phyloP scores from a whole-genome alignment of 2,329 filamentous ascomycete species.

The Monosporascus cannonballus region DNA sequence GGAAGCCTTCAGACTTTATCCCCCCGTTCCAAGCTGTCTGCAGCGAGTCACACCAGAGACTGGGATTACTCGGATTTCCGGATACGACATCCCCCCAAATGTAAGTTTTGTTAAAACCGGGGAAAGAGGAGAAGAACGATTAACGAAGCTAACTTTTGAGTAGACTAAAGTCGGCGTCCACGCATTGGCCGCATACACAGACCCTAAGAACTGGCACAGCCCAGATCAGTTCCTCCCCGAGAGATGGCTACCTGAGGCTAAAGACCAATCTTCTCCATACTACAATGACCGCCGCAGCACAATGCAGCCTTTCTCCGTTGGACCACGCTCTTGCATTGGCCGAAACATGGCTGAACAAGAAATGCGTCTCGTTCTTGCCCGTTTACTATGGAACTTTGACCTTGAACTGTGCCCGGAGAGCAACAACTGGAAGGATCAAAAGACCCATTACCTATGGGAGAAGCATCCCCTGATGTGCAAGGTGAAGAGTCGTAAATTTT shows the following conservation, averaged over 20 bases:
- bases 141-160: background rate
- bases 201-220: conserved; percentile 17
- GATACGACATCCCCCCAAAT: conserved; percentile 17
- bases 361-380: conserved; percentile 13
- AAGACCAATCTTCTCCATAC: conserved; percentile 17
- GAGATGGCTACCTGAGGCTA: conserved; percentile 18
- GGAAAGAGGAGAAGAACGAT: too few relatives aligned
- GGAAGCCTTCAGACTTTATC: conserved; percentile 19
- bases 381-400: conserved; percentile 1
- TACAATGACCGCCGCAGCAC: conserved; percentile 18
- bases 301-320: conserved; percentile 19
- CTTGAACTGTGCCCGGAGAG: background rate
- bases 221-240: conserved; percentile 19
- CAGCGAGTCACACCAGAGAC: conserved; percentile 14
- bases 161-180: conserved; percentile 18
- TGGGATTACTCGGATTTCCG: conserved; percentile 14
- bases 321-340: conserved; percentile 18
- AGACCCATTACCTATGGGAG: too few relatives aligned
- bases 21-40: conserved; percentile 16
- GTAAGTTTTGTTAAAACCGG: conserved; percentile 4
- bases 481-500: too few relatives aligned
- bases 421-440: too few relatives aligned
- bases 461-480: too few relatives aligned
- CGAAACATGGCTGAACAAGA: conserved; percentile 20
- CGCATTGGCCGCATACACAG: conserved; percentile 19